These are phyloP conservation scores for Mortierella antarctica DNA, from an alignment of 192 early-diverging fungal species.

Conservation along the genomic window DNA sequence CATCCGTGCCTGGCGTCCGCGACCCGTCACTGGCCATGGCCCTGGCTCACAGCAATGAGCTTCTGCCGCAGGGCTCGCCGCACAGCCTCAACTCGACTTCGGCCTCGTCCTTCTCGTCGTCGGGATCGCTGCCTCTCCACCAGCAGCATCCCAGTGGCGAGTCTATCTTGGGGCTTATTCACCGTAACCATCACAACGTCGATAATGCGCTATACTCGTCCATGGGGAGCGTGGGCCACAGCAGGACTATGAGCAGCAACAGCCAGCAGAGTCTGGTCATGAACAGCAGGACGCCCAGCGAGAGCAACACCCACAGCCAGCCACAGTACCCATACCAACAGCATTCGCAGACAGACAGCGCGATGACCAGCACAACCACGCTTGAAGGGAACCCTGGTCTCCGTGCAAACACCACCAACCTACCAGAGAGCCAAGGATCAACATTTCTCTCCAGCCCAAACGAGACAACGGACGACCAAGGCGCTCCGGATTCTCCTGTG, in stretches of 20 bases:
- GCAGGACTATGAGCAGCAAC: slow-evolving; percentile 20
- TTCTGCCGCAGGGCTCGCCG: slow-evolving; percentile 21
- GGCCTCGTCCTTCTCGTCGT: slow-evolving; percentile 32
- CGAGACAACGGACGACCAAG: slow-evolving; percentile 3
- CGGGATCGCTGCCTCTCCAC: slow-evolving; percentile 41
- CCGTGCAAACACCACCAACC: neutral
- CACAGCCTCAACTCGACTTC: slow-evolving; percentile 45
- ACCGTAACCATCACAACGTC: slow-evolving; percentile 7
- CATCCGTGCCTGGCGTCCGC: slow-evolving; percentile 10
- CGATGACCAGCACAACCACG: neutral
- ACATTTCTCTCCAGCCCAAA: slow-evolving; percentile 33
- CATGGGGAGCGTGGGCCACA: slow-evolving; percentile 14
- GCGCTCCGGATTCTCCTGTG: slow-evolving; percentile 17
- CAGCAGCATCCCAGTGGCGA: slow-evolving; percentile 26
- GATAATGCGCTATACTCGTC: slow-evolving; percentile 1
- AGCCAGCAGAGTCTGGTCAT: slow-evolving; percentile 26
- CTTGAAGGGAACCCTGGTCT: neutral
- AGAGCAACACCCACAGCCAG: slow-evolving; percentile 16
- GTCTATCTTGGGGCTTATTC: slow-evolving; percentile 9
- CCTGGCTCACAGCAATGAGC: slow-evolving; percentile 2
- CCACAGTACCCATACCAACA: neutral
- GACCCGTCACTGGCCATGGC: slow-evolving; percentile 3
- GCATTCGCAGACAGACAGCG: too few relatives aligned
- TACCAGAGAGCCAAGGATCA: slow-evolving; percentile 34
- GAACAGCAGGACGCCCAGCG: slow-evolving; percentile 27